A percentile compares a stretch with the other conserved stretches of the same genome.
These are phyloP conservation scores for Gamsiella multidivaricata DNA, from an alignment of 192 early-diverging fungal species.

Conservation along the genomic window DNA sequence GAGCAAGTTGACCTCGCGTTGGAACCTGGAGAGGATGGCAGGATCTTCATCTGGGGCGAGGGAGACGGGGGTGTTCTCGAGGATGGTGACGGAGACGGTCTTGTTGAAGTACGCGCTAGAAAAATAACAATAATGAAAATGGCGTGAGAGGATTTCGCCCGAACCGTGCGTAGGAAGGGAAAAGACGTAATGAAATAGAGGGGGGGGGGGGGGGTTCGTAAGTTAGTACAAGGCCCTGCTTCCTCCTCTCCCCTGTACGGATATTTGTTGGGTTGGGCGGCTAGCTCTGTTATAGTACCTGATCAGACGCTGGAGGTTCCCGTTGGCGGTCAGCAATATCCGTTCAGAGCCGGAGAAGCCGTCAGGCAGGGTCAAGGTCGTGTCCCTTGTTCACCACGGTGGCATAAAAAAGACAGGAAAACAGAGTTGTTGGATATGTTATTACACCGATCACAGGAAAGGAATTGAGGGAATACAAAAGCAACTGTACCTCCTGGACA, in stretches of 20 bases:
- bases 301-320: slow-evolving; percentile 58
- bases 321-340: slow-evolving; percentile 58
- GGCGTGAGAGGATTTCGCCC: neutral
- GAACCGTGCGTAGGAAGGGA: neutral
- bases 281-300: no score
- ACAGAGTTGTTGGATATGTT: neutral
- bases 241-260: no score
- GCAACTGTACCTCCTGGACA: slow-evolving; percentile 36
- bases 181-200: neutral
- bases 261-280: no score
- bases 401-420: neutral
- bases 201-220: no score
- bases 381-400: slow-evolving; percentile 31
- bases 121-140: neutral
- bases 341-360: slow-evolving; percentile 56
- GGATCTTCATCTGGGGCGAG: slow-evolving; percentile 20
- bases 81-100: slow-evolving; percentile 39
- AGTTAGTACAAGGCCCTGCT: no score
- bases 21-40: slow-evolving; percentile 43
- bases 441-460: neutral
- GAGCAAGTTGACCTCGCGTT: slow-evolving; percentile 57
- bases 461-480: neutral
- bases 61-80: slow-evolving; percentile 41
- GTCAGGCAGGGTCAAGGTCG: slow-evolving; percentile 43
- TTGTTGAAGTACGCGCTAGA: slow-evolving; percentile 55